Evolutionary conservation across 2,329 filamentous ascomycete species (phyloP), one percentile per base, ranked within the genome.

Genomic region (Rhexocercosporidium sp.): DNA sequence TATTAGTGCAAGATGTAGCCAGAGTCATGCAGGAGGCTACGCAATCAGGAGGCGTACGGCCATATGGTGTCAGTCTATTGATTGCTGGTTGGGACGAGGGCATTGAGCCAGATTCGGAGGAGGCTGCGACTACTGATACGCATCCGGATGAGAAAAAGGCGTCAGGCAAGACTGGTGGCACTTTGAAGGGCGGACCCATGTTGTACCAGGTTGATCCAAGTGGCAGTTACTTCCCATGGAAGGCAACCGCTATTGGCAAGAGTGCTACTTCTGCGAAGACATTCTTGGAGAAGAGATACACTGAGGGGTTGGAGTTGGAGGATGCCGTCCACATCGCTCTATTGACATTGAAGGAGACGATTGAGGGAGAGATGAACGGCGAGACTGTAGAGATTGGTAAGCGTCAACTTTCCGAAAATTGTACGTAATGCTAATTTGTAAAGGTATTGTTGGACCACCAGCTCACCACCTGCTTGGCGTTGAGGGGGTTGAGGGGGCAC

Each of bases 181-280:
- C 97, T 74, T 85, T 96, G 75, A 98, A 97, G 84, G 95, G 96
- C 61, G 95, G 96, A 6, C 96, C 96, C 57, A 97, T 96, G 86
- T 83, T 99, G 78, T 99, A 99, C 83, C 95, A 99, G 83, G 96
- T 99, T 74, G 96, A 99, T 79, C 96, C 96, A n/a, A 97, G 93
- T 72, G 96, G 96, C 74, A 97, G 93, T 80, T 99, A 99, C 80
- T 99, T 97, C 80, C 96, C 96, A 3, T 99, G 96, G 96, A 99
- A 99, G 86, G 96, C 96, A 49, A 99, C 96, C 59, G 96, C 96
- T 62, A 99, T 99, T 77, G 96, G 96, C 77, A 99, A 99, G 88
- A 97, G 94, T 78, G 96, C 96, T 62, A 97, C 96, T 47, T 97
- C 94, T 77, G 96, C 96, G 65, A 99, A 99, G 89, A 99, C 96